Base-by-base conservation (phyloP, 164 flowering plant genomes). In the Chimonanthus praecox region DNA sequence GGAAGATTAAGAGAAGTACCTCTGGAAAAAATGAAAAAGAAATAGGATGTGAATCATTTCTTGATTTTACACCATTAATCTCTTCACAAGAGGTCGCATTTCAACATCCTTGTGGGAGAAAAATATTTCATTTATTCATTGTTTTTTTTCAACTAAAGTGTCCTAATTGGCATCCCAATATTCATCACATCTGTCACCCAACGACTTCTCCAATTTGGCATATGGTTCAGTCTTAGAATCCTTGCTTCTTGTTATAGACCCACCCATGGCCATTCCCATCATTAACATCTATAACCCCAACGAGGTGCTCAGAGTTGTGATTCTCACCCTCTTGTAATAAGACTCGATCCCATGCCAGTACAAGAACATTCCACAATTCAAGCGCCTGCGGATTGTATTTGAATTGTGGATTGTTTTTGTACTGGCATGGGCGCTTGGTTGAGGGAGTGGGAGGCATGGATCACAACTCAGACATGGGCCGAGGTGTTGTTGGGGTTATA, bases 261-360 rank as follows among this genome's bases (percentile, higher is more conserved):
- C 81, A 80, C 1, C 77, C 88, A 65, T 50, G 67, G 45, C 88
- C 84, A 75, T 83, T 73, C 10, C 71, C 80, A 73, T 77, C 83
- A 78, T 75, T 70, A 60, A 87, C 89, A 83, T 89, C 92, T 21
- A 86, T 76, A 7, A 87, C 89, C 47, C 92, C 92, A 74, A 89
- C n/a, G n/a, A n/a, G n/a, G n/a, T n/a, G n/a, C n/a, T n/a, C n/a
- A n/a, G n/a, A n/a, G n/a, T n/a, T n/a, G n/a, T n/a, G n/a, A n/a
- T n/a, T n/a, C n/a, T n/a, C n/a, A n/a, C n/a, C n/a, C n/a, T n/a
- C n/a, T n/a, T n/a, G n/a, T n/a, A n/a, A n/a, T n/a, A n/a, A n/a
- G n/a, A n/a, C n/a, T n/a, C n/a, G n/a, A n/a, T n/a, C 7, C 90
- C 90, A 81, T 87, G 90, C 92, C 92, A 87, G 69, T 87, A 88